Conservation (phyloP, 257 asterid genomes). For the Thymus mandschuricus region DNA sequence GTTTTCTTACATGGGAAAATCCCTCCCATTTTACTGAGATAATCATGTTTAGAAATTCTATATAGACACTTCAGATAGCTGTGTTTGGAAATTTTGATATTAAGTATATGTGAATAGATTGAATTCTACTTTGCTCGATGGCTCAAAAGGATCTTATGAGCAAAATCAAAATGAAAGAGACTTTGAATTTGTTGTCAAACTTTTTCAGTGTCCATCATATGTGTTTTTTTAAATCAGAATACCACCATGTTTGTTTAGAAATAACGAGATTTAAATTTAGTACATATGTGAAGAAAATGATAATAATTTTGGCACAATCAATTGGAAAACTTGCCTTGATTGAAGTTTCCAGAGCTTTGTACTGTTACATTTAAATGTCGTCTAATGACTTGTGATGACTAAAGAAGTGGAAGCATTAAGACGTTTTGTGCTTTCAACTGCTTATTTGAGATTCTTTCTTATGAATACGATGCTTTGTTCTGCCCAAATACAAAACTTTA, state of each 20-base stretch:
- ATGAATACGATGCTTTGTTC: conserved; percentile 12
- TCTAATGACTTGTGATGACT: conserved; percentile 16
- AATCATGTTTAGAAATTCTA: background rate
- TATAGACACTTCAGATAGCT: background rate
- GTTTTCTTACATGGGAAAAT: no score
- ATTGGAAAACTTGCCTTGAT: conserved; percentile 23
- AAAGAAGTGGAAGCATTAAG: conserved; percentile 16
- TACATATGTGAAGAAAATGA: conserved; percentile 6
- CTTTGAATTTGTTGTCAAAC: background rate
- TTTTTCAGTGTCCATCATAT: background rate
- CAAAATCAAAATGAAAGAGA: conserved; percentile 16
- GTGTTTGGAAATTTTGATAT: background rate
- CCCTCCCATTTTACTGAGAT: background rate
- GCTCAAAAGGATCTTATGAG: conserved; percentile 17
- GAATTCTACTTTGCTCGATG: background rate
- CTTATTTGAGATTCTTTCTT: conserved; percentile 17
- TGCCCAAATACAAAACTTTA: conserved; percentile 5
- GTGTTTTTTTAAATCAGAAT: background rate
- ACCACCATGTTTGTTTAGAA: background rate
- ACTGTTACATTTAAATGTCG: conserved; percentile 4
- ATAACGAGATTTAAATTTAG: background rate
- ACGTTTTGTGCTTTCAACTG: conserved; percentile 5
- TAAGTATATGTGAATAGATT: background rate
- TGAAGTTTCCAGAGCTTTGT: conserved; percentile 21
- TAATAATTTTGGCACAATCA: background rate